phyloP scores from a whole-genome alignment of 345 rosid species.

The Jatropha curcas region DNA sequence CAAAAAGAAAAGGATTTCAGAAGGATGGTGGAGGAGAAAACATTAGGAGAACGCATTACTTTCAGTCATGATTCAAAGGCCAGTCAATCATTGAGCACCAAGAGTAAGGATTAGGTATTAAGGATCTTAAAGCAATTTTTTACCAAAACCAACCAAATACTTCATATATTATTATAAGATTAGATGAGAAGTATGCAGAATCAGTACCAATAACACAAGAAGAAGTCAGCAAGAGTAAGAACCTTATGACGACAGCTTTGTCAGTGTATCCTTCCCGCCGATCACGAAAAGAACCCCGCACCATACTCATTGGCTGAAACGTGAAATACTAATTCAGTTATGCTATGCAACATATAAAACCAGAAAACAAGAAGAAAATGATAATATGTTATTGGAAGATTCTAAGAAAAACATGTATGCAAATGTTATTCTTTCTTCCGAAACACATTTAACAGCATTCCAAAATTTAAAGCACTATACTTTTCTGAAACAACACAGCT shows the following conservation, averaged over 20 bases:
- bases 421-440: not conserved
- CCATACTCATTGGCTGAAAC: constrained; percentile 85
- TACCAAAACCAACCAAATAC: not conserved
- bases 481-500: not conserved
- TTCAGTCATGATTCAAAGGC: not conserved
- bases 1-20: not conserved
- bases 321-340: constrained; percentile 33
- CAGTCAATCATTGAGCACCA: not conserved
- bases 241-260: constrained; percentile 90
- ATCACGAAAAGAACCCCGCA: constrained; percentile 77
- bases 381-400: not conserved
- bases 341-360: constrained; percentile 18
- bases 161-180: not conserved
- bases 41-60: not conserved
- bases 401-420: not conserved
- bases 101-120: not conserved
- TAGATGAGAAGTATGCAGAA: not conserved
- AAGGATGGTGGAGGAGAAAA: not conserved
- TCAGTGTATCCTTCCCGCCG: constrained; percentile 84
- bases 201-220: not conserved
- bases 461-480: not conserved
- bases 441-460: not conserved
- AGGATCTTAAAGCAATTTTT: not conserved
- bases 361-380: constrained; percentile 6
- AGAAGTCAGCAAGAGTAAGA: not conserved